These are phyloP conservation scores for Globisporangium radiosum DNA, from an alignment of 352 stramenopile species.

Conservation along the genomic window DNA sequence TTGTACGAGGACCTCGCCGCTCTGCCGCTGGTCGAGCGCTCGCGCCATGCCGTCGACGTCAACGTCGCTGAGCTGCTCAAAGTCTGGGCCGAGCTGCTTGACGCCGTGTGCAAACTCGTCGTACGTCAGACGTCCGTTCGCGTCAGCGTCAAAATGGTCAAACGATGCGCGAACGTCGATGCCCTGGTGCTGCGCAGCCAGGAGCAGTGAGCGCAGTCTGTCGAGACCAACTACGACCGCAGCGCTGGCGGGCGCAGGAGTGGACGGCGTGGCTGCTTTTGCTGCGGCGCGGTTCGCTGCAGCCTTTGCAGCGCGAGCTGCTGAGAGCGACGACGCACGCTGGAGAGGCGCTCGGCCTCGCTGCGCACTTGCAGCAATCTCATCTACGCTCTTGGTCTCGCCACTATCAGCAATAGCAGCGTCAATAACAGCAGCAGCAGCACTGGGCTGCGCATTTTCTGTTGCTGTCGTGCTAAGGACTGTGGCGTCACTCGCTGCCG, in stretches of 20 bases:
- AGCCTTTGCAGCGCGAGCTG: constrained; percentile 18
- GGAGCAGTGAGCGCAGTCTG: constrained; percentile 42
- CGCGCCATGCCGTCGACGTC: constrained; percentile 27
- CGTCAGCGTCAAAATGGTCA: constrained; percentile 74
- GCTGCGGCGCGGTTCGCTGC: constrained; percentile 2
- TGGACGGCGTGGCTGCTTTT: neutral
- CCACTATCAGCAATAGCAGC: neutral
- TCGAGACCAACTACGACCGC: constrained; percentile 16
- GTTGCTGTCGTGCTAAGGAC: too few species aligned
- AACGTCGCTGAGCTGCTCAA: constrained; percentile 25
- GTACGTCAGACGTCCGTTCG: constrained; percentile 44
- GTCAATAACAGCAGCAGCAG: neutral
- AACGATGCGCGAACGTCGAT: constrained; percentile 53
- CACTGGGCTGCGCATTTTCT: constrained; percentile 1
- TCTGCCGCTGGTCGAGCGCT: constrained; percentile 25
- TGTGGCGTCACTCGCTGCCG: neutral
- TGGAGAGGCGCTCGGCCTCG: constrained; percentile 3
- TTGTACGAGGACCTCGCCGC: constrained; percentile 24
- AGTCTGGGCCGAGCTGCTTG: constrained; percentile 30
- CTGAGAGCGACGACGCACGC: constrained; percentile 23
- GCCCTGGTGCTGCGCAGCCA: constrained; percentile 32
- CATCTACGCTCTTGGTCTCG: neutral
- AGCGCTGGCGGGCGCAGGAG: neutral
- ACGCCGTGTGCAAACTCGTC: constrained; percentile 45
- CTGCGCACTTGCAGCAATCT: neutral